Conservation (phyloP, 371 early-diverging fungal genomes). For the Capillidium heterosporum region DNA sequence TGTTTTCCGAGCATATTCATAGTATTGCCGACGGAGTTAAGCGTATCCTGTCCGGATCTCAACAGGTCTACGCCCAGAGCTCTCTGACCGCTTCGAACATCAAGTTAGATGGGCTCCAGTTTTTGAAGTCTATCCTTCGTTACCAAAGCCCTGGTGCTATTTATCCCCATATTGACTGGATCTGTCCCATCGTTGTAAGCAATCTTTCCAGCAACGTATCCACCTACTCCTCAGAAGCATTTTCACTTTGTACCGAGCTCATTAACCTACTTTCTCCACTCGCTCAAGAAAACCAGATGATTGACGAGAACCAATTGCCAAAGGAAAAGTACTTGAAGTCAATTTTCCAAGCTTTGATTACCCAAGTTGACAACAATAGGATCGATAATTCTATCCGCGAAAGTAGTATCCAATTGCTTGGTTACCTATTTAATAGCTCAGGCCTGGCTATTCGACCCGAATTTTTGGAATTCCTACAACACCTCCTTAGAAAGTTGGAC, state of each 20-base stretch:
- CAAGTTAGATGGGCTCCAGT: too few species aligned
- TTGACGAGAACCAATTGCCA: conserved; percentile 18
- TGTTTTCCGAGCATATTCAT: conserved; percentile 37
- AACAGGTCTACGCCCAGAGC: conserved; percentile 20
- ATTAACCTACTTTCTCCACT: conserved; percentile 59
- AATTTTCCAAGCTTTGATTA: background rate
- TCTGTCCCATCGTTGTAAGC: conserved; percentile 43
- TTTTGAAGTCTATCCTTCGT: too few species aligned
- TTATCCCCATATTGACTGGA: conserved; percentile 24
- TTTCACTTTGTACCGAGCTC: conserved; percentile 45
- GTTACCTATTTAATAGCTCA: background rate
- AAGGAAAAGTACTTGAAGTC: conserved; percentile 17
- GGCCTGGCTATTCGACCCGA: background rate
- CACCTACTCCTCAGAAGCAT: conserved; percentile 63
- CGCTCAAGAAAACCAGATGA: conserved; percentile 16
- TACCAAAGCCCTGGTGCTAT: conserved; percentile 36
- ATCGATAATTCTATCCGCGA: background rate
- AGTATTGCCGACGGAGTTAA: conserved; percentile 54
- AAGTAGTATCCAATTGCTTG: background rate
- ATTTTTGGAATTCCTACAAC: too few species aligned
- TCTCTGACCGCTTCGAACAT: conserved; percentile 51
- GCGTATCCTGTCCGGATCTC: conserved; percentile 31
- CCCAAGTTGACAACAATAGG: background rate
- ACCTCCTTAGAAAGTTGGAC: too few species aligned
- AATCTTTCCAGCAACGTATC: conserved; percentile 53